Percentiles rank a stretch among this genome's conserved stretches.
Conservation (phyloP, 106 monocot genomes). For the Hemerocallis citrina region DNA sequence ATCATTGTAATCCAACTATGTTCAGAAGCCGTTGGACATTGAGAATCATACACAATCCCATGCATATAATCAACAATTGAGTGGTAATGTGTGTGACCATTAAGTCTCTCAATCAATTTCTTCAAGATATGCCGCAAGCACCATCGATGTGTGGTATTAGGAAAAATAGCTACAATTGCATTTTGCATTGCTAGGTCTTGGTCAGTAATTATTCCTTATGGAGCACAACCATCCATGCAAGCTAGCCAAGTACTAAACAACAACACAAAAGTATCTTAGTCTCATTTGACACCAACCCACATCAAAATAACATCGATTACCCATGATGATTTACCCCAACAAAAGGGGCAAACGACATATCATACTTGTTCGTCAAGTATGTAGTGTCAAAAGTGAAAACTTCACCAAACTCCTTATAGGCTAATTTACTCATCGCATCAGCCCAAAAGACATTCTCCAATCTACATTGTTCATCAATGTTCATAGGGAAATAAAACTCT, state of each 20-base stretch:
- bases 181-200: slow-evolving; percentile 8
- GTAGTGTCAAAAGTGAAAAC: slow-evolving; percentile 23
- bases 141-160: slow-evolving; percentile 1
- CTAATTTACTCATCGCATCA: slow-evolving; percentile 5
- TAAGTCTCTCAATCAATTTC: neutral
- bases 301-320: slow-evolving; percentile 13
- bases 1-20: too few relatives aligned
- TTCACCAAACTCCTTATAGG: slow-evolving; percentile 19
- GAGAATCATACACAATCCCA: too few relatives aligned
- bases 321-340: slow-evolving; percentile 31
- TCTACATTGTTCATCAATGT: slow-evolving; percentile 10
- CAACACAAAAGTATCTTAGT: slow-evolving; percentile 15
- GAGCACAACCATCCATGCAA: slow-evolving; percentile 21
- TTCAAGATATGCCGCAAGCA: slow-evolving; percentile 11
- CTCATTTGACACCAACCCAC: slow-evolving; percentile 16
- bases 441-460: slow-evolving; percentile 25
- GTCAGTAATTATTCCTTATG: slow-evolving; percentile 22
- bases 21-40: too few relatives aligned
- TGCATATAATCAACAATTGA: too few relatives aligned
- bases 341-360: slow-evolving; percentile 10
- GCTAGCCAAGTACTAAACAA: slow-evolving; percentile 16
- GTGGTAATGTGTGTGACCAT: too few relatives aligned
- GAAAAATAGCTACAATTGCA: slow-evolving; percentile 1
- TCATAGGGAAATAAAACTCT: slow-evolving; percentile 9
- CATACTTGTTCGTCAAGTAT: neutral